Base-by-base conservation (phyloP, 129 eudicot genomes). In the Flaveria robusta region DNA sequence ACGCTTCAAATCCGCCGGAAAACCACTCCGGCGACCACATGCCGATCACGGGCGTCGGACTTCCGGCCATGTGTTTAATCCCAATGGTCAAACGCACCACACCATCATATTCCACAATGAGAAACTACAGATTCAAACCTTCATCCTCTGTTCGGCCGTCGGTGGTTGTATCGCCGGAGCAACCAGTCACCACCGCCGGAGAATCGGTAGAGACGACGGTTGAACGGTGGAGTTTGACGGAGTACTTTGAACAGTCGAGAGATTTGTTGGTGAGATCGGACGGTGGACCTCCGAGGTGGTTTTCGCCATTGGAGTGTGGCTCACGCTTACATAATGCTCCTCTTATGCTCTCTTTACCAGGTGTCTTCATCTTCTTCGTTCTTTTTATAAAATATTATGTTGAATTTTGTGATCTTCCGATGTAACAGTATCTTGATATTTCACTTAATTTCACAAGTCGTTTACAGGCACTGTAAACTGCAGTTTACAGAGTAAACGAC, bases 261-360 rank as follows among this genome's bases (percentile, higher is more conserved):
- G 72, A 83, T 70, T 5, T 86, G 82, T 23, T 77, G 27, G 34
- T 76, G 18, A 64, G 70, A 54, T 74, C 82, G 10, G 94, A 81
- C 77, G 90, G 90, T 22, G 97, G 97, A 0, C 92, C 94, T 2
- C 94, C 94, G 14, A 80, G 94, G 31, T 91, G 97, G 97, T 86
- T 88, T 74, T 84, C 91, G 66, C 93, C 96, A 3, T 70, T 82
- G 83, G 91, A 86, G 52, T 83, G 86, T 24, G 73, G 79, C 1
- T 72, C 91, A 15, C 71, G 86, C 0, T 55, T 80, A 45, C 37
- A 42, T 5, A 81, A 86, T 74, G 77, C 88, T 27, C 97, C 97
- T 73, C 85, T 86, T 42, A 56, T 91, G 79, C 88, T 91, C 68
- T 88, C 54, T 71, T 78, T 89, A 67, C 94, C 94, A 47, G 94